Percentiles rank a stretch among this genome's conserved stretches.
Evolutionary conservation across 768 basidiomycete genomes (phyloP).

Genomic region (Guyanaporus albipodus): DNA sequence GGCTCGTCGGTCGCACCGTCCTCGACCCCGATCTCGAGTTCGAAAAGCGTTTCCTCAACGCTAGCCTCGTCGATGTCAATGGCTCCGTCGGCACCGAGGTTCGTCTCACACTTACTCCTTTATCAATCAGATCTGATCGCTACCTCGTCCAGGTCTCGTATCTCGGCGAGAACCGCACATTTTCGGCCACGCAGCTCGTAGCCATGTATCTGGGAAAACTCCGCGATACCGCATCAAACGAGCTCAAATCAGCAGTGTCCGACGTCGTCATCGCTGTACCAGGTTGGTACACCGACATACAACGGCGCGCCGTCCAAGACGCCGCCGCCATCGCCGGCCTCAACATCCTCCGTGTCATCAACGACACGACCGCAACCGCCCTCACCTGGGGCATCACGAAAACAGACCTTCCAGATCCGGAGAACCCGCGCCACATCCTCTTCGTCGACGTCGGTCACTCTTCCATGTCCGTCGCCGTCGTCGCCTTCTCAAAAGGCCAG

Average conservation of each 20-base stretch:
- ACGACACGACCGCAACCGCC: slow-evolving; percentile 93
- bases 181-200: slow-evolving; percentile 89
- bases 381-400: slow-evolving; percentile 99
- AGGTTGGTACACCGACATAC: slow-evolving; percentile 93
- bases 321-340: slow-evolving; percentile 88
- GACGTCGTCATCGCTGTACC: slow-evolving; percentile 97
- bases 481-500: slow-evolving; percentile 93
- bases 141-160: slow-evolving; percentile 66
- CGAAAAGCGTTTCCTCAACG: slow-evolving; percentile 92
- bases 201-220: slow-evolving; percentile 89
- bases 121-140: slow-evolving; percentile 12
- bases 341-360: slow-evolving; percentile 91
- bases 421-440: slow-evolving; percentile 79
- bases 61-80: slow-evolving; percentile 76
- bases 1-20: slow-evolving; percentile 79
- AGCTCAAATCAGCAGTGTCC: slow-evolving; percentile 82
- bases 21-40: slow-evolving; percentile 77
- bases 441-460: slow-evolving; percentile 98
- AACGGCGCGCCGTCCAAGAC: slow-evolving; percentile 85
- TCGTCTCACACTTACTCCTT: not conserved
- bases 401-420: slow-evolving; percentile 85
- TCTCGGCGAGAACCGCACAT: slow-evolving; percentile 72
- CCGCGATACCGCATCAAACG: slow-evolving; percentile 77
- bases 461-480: slow-evolving; percentile 78
- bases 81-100: slow-evolving; percentile 88